Conservation (phyloP, 345 rosid genomes). For the Salix suchowensis region DNA sequence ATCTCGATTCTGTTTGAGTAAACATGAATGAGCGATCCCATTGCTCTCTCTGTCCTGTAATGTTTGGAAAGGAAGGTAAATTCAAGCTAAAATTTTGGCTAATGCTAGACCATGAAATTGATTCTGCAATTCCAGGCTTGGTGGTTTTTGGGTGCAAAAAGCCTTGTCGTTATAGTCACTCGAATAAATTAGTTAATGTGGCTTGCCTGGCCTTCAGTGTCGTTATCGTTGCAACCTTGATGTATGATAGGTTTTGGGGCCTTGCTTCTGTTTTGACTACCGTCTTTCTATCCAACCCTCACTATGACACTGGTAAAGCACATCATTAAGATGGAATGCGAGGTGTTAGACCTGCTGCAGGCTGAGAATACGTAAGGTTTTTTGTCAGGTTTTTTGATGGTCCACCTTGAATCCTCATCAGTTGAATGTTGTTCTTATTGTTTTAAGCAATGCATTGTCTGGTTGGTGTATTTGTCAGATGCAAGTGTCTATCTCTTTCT, state of each 20-base stretch:
- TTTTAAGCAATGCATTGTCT: background rate
- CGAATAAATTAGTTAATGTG: background rate
- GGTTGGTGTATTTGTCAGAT: background rate
- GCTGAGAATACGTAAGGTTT: background rate
- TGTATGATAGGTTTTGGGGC: background rate
- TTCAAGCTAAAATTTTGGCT: background rate
- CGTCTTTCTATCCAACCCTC: background rate
- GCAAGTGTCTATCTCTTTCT: background rate
- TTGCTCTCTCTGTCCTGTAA: background rate
- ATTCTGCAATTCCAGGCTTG: background rate
- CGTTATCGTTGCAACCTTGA: background rate
- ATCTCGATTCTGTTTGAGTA: background rate
- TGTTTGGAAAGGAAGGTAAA: background rate
- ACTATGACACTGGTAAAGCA: background rate
- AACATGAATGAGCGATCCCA: background rate
- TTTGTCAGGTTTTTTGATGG: background rate
- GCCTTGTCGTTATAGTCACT: background rate
- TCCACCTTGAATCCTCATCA: background rate
- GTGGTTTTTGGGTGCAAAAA: background rate
- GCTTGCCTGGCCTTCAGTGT: background rate
- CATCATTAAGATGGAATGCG: background rate
- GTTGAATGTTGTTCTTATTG: background rate
- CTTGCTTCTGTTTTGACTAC: background rate
- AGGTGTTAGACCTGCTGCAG: background rate
- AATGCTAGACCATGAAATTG: background rate